Evolutionary conservation across 768 basidiomycete genomes (phyloP), one percentile per base, ranked within the genome.

Genomic region (Amanita muscaria): DNA sequence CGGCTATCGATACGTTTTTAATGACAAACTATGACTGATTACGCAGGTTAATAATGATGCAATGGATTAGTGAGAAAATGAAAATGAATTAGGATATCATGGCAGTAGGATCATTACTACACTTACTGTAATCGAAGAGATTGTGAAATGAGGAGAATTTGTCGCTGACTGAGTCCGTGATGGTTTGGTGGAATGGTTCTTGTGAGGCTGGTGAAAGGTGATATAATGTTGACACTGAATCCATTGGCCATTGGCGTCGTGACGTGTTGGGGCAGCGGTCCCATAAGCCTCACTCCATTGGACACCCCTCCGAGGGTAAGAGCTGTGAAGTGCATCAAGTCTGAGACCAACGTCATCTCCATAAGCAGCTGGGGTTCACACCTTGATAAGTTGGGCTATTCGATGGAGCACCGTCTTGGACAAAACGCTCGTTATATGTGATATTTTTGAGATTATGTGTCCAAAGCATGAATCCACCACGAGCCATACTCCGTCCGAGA

Each of bases 401-500:
- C 7, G 44, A 36, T 3, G 55, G 56, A 9, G 51, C 64, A 29
- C 73, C 68, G 6, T 60, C 51, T 0, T 67, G 67, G 22, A 55
- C 44, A 31, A 63, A 65, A 10, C 43, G 27, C 5, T 56, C 48
- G 31, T 48, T 47, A 19, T 64, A 69, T 3, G 58, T 51, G 8
- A 64, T 60, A 34, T 66, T 52, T 45, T 65, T 57, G 24, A 70
- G 44, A 38, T 64, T 52, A 21, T 66, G 65, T 0, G 66, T 71
- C 61, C 65, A 72, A 35, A 73, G 54, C 42, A 72, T 52, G 25
- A 74, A 59, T 2, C 62, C 61, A 11, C 62, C 59, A 1, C 59
- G 62, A 14, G 64, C 69, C 2, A 68, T 64, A 18, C 71, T 72
- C 11, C 70, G 60, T 2, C 71, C 71, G 12, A 73, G 60, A 49